Evolutionary conservation across 208 protist genomes (phyloP), one percentile per base, ranked within the genome.

Genomic region (Phytomonas sp.): DNA sequence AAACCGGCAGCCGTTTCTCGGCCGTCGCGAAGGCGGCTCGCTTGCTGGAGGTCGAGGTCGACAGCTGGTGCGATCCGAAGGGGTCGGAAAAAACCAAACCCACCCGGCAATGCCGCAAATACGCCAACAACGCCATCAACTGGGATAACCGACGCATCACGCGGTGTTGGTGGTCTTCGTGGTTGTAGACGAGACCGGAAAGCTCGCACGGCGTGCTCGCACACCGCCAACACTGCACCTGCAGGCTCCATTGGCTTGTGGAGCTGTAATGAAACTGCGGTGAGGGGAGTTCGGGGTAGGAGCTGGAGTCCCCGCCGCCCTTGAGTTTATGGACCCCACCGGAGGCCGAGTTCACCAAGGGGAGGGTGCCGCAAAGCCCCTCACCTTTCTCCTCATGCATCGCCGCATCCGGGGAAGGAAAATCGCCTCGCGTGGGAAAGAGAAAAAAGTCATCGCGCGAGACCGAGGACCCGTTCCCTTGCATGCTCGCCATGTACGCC

Each of bases 221-320:
- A 62, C 83, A 88, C 40, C 71, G 71, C 43, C 77, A 77, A 66
- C 83, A 88, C 75, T 78, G 85, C 67, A 81, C 74, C 0, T 85
- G 68, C 68, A 82, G 85, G 37, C 78, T 83, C 80, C 83, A 88
- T 37, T 78, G 77, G 2, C 80, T 77, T 4, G 73, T 64, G 15
- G 74, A 73, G 3, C 43, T 69, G 20, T 72, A 36, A 60, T 78
- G 33, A 59, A 78, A 85, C 20, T 59, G 13, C 6, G 76, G 76
- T 2, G 71, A 60, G 5, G 80, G 79, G 13, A 84, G 74, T 4
- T 63, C 20, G 28, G 17, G 31, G 30, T 4, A 9, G 4, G 36
- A 40, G 36, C 36, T 40, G 6, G 36, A 9, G 9, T 40, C 36
- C 36, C 36, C 9, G 4, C 6, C 36, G 4, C 9, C 36, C 36